Conservation (phyloP, 352 stramenopile species). For the Globisporangium alternatum region DNA sequence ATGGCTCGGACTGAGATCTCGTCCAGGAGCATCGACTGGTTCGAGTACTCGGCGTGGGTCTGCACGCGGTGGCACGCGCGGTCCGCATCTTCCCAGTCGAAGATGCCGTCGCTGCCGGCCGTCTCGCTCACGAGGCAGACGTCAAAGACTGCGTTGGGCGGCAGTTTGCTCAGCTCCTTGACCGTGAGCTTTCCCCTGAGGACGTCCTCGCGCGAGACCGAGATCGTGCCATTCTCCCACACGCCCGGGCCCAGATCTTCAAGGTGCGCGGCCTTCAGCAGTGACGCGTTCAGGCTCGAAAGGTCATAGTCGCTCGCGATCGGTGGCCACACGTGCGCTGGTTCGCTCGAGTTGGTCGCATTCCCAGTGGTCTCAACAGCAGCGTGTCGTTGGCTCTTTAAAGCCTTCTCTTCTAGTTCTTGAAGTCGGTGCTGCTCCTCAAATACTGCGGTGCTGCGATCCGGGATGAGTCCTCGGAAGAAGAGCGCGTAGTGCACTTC, state of each 20-base stretch:
- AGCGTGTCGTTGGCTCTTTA: conserved; percentile 8
- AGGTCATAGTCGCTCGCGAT: conserved; percentile 44
- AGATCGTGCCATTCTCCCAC: conserved; percentile 74
- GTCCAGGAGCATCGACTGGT: conserved; percentile 63
- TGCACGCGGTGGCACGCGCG: conserved; percentile 42
- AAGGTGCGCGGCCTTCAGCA: conserved; percentile 50
- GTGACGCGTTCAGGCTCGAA: conserved; percentile 31
- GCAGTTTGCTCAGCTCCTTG: conserved; percentile 66
- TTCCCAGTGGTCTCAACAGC: background rate
- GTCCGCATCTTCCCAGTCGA: conserved; percentile 37
- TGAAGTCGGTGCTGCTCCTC: background rate
- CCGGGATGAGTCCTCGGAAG: conserved; percentile 48
- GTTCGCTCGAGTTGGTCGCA: conserved; percentile 18
- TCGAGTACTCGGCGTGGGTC: conserved; percentile 79
- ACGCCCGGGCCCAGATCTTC: conserved; percentile 61
- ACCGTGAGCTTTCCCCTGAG: conserved; percentile 36
- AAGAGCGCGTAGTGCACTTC: conserved; percentile 79
- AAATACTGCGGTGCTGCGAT: conserved; percentile 26
- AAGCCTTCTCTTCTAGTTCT: conserved; percentile 15
- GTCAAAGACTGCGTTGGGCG: conserved; percentile 67
- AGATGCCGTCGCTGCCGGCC: conserved; percentile 58
- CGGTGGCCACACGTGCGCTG: conserved; percentile 42
- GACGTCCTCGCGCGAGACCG: conserved; percentile 66
- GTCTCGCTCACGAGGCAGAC: conserved; percentile 75
- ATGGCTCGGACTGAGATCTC: conserved; percentile 42